A percentile compares a stretch with the other conserved stretches of the same genome.
These are phyloP conservation scores for Colletotrichum simmondsii DNA, from an alignment of 2,329 filamentous ascomycete species.

Conservation along the genomic window DNA sequence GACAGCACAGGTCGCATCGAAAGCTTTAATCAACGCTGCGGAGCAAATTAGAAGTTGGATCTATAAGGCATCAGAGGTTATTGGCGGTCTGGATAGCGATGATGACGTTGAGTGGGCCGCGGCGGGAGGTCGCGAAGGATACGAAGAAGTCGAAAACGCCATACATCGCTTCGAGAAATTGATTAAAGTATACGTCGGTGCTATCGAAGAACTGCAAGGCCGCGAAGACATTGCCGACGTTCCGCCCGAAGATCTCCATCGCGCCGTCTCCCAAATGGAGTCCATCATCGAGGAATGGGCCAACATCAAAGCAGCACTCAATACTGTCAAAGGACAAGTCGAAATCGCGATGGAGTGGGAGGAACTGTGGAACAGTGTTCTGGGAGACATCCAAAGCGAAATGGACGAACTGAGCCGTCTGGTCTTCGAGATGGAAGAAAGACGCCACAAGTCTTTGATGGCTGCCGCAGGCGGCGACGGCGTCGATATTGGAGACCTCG, in stretches of 20 bases:
- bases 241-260: conserved; percentile 75
- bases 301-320: conserved; percentile 80
- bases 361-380: conserved; percentile 92
- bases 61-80: conserved; percentile 87
- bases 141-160: conserved; percentile 78
- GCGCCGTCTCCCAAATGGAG: conserved; percentile 90
- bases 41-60: conserved; percentile 97
- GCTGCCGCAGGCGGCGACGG: conserved; percentile 70
- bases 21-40: conserved; percentile 85
- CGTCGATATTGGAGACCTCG: conserved; percentile 86
- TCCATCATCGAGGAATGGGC: conserved; percentile 86
- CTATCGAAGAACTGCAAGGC: conserved; percentile 91
- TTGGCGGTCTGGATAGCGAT: conserved; percentile 89
- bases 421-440: conserved; percentile 98
- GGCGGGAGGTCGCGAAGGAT: conserved; percentile 82
- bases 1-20: conserved; percentile 84
- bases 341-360: conserved; percentile 99
- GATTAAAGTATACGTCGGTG: conserved; percentile 90
- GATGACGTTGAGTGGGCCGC: conserved; percentile 99
- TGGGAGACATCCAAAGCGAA: conserved; percentile 93
- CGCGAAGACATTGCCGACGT: conserved; percentile 81
- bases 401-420: conserved; percentile 80
- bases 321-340: conserved; percentile 86
- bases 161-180: conserved; percentile 88
- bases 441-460: conserved; percentile 82